Evolutionary conservation across 768 basidiomycete genomes (phyloP), one percentile per base, ranked within the genome.

Genomic region (Boletales sp.): DNA sequence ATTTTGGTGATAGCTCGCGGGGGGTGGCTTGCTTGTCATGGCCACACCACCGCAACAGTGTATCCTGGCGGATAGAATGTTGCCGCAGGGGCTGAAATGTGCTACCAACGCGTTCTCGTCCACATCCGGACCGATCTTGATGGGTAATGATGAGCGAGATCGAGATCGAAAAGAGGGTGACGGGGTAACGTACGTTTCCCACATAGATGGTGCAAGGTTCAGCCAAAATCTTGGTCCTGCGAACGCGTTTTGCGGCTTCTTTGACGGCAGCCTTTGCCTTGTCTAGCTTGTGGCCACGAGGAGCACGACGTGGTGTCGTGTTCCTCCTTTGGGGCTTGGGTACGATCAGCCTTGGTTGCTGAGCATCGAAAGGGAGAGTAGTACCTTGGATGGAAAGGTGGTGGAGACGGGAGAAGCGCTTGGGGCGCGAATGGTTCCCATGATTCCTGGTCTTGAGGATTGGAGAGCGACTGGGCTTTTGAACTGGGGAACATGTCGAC

Each of bases 181-280:
- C 10, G 9, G 7, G 6, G 12, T 11, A 13, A 69, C 82, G 53
- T 56, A 86, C 86, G 60, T 86, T 86, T 36, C 86, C 84, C 17
- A 84, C 79, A 55, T 72, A 86, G 19, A 81, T 72, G 50, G 69
- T 71, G 30, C 62, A 64, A 48, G 61, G 63, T 8, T 56, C 61
- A 9, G 15, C 41, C 18, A 51, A 7, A 7, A 47, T 47, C 17
- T 53, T 58, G 24, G 50, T 42, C 17, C 3, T 52, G 31, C 48
- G 45, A 10, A 9, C 45, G 15, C 57, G 63, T 45, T 55, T 62
- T 17, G 53, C 53, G 10, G 63, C 59, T 2, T 54, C 47, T 13
- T 55, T 58, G 37, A 48, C 43, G 15, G 57, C 55, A 17, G 31
- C 40, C 32, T 52, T 54, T 40, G 51, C 47, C 52, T 61, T 65